Conservation (phyloP, 2,329 filamentous ascomycete genomes). For the Mycosphaerella sp. region DNA sequence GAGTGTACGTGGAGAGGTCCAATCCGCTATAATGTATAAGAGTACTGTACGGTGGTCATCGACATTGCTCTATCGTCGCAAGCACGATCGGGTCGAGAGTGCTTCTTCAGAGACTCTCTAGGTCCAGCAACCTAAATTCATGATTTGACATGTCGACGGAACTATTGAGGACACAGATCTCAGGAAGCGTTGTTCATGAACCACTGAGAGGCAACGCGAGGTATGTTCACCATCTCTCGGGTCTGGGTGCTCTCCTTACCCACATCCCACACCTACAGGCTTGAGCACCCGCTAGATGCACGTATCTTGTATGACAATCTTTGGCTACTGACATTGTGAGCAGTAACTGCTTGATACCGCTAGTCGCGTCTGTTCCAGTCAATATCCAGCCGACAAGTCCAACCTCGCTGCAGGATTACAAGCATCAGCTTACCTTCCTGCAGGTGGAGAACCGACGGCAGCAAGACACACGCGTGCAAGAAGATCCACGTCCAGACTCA, state of each 20-base stretch:
- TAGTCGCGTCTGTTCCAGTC: neutral
- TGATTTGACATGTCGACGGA: constrained; percentile 2
- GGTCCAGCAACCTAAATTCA: neutral
- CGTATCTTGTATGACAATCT: neutral
- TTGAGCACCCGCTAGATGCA: neutral
- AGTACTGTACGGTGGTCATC: neutral
- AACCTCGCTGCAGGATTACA: neutral
- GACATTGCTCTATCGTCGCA: neutral
- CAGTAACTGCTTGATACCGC: neutral
- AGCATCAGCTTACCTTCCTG: neutral
- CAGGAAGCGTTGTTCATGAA: neutral
- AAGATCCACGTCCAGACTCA: neutral
- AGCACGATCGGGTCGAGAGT: no score
- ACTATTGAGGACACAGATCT: constrained; percentile 4
- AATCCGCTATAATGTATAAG: neutral
- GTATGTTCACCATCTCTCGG: neutral
- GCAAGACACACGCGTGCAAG: neutral
- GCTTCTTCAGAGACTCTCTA: neutral
- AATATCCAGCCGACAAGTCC: neutral
- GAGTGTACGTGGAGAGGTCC: neutral
- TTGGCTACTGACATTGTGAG: neutral
- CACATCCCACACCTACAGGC: no score
- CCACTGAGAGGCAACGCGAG: neutral
- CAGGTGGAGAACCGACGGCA: neutral
- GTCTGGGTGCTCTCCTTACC: neutral